Base-by-base conservation (phyloP, 2,329 filamentous ascomycete genomes). In the Elsinoe fawcettii region DNA sequence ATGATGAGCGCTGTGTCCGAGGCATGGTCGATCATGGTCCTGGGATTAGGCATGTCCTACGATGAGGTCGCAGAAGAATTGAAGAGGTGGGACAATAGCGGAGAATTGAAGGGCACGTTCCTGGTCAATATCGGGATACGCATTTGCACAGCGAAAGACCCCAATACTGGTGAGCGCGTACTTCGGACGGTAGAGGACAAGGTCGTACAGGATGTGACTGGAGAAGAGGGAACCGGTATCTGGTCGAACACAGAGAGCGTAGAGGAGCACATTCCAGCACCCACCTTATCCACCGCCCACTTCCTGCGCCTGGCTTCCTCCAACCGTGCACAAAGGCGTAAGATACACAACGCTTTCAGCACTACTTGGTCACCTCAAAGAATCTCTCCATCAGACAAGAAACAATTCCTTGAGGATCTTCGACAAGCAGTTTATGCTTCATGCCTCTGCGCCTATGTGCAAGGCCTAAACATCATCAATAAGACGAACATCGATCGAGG, bases 121-220 rank as follows among this genome's bases (percentile, higher is more conserved):
- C 75, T 88, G 2, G 67, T 87, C 32, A 73, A 76, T 20, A 88
- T 87, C 57, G 82, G 81, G 8, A 76, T 77, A 2, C 78, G 85
- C 39, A 83, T 88, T 43, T 81, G 80, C 61, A 73, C 73, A 37
- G 77, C 75, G 9, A 78, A 75, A 63, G 77, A 78, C 61, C 72
- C 74, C 0, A 66, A 73, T 22, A 64, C 64, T 2, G 65, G 65
- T 25, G 61, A 65, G 41, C 77, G 80, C 34, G 78, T 87, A 0
- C 74, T 88, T 1, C 77, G 80, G 25, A 74, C 80, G 18, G 78
- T 88, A 1, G 77, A 83, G 55, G 85, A 88, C 68, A 87, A 87
- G 65, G 84, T 88, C 0, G 84, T 87, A 0, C 84, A 88, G 68
- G 84, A 87, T 62, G 78, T 81, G 18, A 82, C 84, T 30, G 77